These are phyloP conservation scores for Monosporascus sp. DNA, from an alignment of 2,329 filamentous ascomycete species.

Conservation along the genomic window DNA sequence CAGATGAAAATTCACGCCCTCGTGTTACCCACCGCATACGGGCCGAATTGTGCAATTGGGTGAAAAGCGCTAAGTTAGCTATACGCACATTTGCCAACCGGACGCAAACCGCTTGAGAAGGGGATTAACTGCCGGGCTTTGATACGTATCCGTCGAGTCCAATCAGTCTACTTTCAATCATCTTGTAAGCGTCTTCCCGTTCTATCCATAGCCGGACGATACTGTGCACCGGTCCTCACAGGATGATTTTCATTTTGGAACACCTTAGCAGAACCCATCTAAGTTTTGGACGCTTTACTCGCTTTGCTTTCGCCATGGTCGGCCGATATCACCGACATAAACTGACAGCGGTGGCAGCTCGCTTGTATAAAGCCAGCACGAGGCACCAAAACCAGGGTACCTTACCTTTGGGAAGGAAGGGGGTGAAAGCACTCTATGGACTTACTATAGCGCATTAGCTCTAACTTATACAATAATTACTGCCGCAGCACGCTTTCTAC, in stretches of 20 bases:
- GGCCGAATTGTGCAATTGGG: neutral
- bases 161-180: neutral
- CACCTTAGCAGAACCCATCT: neutral
- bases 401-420: neutral
- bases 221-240: neutral
- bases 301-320: neutral
- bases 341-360: neutral
- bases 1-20: neutral
- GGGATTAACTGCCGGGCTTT: neutral
- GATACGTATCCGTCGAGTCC: neutral
- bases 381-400: neutral
- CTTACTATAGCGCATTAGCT: neutral
- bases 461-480: neutral
- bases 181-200: neutral
- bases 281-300: neutral
- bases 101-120: too few relatives aligned
- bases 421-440: neutral
- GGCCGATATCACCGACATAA: neutral
- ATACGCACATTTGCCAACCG: too few relatives aligned
- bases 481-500: too few relatives aligned
- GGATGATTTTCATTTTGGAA: neutral
- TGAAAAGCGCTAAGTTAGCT: neutral
- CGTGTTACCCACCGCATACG: neutral
- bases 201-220: neutral
- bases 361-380: neutral